Evolutionary conservation across 1,284 basidiomycete species (phyloP), one percentile per base, ranked within the genome.

Genomic region (Trametes sp.): DNA sequence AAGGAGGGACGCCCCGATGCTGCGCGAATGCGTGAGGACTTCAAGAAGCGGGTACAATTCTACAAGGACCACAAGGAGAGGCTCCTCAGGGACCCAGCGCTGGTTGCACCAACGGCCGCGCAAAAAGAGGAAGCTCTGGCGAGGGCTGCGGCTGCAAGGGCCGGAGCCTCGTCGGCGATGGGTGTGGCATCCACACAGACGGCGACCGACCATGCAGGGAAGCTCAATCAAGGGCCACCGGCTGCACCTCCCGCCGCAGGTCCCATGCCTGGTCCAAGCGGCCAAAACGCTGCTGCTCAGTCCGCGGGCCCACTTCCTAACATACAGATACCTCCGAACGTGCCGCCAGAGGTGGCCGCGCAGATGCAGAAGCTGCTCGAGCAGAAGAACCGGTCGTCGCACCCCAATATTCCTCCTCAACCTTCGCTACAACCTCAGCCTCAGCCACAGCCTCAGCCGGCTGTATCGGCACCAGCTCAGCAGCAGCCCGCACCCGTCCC

Each of bases 321-420:
- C 1, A 29, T 56, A 8, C 54, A 59, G 44, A 24, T 58, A 13
- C 68, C 59, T 13, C 60, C 58, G 16, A 57, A 57, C 28, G 42
- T 69, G 4, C 23, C 73, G 1, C 66, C 72, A 0, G 67, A 65
- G 29, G 28, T 74, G 29, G 77, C 73, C 7, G 72, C 77, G 21
- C 87, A 87, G 66, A 81, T 86, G 79, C 81, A 83, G 65, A 87
- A 85, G 68, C 69, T 83, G 58, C 68, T 79, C 3, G 84, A 87
- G 49, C 84, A 82, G 70, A 76, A 75, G 57, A 72, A 72, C 45
- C 70, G 74, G n/a, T 65, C 65, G 42, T 58, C 69, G 21, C 67
- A 59, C 31, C 42, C 29, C 23, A 50, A 41, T 13, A 0, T 54
- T n/a, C 51, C 46, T 33, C 23, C 53, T 9, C 41, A 36, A 5